Percentiles rank a stretch among this genome's conserved stretches.
Conservation (phyloP, 805 yeast species). For the Yamadazyma insecticola region DNA sequence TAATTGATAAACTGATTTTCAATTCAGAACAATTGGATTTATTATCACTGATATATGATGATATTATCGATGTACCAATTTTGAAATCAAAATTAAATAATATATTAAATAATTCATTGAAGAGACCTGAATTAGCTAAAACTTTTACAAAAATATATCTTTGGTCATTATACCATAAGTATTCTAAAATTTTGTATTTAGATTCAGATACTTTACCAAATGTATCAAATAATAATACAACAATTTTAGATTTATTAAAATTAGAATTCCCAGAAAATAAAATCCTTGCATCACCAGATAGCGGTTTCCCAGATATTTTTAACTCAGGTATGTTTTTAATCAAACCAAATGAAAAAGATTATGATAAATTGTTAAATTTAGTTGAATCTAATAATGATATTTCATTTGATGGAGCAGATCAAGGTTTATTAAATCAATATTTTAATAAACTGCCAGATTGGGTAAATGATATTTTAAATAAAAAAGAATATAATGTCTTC, state of each 20-base stretch:
- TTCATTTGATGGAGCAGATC: slow-evolving; percentile 87
- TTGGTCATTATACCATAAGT: slow-evolving; percentile 47
- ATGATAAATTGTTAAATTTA: slow-evolving; percentile 32
- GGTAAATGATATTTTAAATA: slow-evolving; percentile 18
- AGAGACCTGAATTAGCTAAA: slow-evolving; percentile 49
- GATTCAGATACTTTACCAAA: slow-evolving; percentile 62
- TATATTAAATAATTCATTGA: slow-evolving; percentile 29
- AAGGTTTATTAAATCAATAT: slow-evolving; percentile 78
- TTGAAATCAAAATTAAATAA: slow-evolving; percentile 19
- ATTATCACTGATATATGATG: slow-evolving; percentile 23
- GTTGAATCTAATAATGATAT: slow-evolving; percentile 14
- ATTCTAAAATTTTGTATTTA: slow-evolving; percentile 50
- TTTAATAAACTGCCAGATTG: slow-evolving; percentile 46
- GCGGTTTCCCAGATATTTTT: slow-evolving; percentile 91
- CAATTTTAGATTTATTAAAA: slow-evolving; percentile 27
- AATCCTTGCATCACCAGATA: slow-evolving; percentile 64
- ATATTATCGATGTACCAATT: slow-evolving; percentile 23
- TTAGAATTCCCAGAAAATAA: slow-evolving; percentile 17
- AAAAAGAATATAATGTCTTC: not conserved
- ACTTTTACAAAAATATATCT: slow-evolving; percentile 54
- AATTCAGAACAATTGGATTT: slow-evolving; percentile 21
- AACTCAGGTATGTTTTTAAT: slow-evolving; percentile 72
- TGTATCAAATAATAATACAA: slow-evolving; percentile 6
- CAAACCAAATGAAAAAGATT: slow-evolving; percentile 46
- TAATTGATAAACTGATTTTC: slow-evolving; percentile 28